A percentile compares a stretch with the other conserved stretches of the same genome.
Conservation (phyloP, 441 rosid genomes). For the Corymbia citriodora region DNA sequence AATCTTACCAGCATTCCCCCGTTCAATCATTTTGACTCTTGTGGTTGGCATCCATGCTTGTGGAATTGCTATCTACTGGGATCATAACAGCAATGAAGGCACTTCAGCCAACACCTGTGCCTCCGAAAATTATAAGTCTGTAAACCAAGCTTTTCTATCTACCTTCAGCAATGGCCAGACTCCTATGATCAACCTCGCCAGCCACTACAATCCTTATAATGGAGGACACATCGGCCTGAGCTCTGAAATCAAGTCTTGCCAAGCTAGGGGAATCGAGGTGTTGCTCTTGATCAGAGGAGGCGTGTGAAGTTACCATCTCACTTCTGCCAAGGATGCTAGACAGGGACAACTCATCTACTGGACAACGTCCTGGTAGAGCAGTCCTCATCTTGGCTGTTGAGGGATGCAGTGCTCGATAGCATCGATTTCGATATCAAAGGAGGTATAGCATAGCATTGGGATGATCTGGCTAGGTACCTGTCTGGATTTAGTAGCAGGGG, state of each 20-base stretch:
- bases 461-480: background rate
- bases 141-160: background rate
- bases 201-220: background rate
- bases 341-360: background rate
- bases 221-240: background rate
- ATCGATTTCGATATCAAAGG: fast-evolving
- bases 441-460: background rate
- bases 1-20: background rate
- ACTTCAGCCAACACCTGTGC: background rate
- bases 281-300: background rate
- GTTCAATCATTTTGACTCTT: background rate
- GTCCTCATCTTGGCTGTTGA: fast-evolving
- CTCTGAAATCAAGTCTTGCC: background rate
- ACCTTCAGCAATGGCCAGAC: background rate
- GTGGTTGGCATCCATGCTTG: background rate
- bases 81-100: background rate
- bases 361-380: background rate
- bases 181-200: background rate
- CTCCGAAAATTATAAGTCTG: background rate
- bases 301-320: background rate
- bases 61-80: background rate
- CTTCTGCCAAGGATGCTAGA: background rate
- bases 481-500: background rate
- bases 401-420: fast-evolving
- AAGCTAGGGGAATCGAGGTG: background rate